These are phyloP conservation scores for Geoglossum cookeanum DNA, from an alignment of 2,329 filamentous ascomycete species.

Conservation along the genomic window DNA sequence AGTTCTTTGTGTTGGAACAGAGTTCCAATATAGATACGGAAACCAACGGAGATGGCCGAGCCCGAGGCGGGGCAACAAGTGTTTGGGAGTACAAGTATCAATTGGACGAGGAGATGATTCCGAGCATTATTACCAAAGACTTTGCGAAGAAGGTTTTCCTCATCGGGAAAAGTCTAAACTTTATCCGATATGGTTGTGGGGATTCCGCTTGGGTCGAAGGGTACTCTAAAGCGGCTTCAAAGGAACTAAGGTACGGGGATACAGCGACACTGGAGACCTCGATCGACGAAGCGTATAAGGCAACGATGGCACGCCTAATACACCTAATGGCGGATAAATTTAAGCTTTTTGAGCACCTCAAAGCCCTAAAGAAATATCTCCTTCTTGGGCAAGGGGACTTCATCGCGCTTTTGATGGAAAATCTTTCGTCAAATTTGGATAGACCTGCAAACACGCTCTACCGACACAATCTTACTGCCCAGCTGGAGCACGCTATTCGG, in stretches of 20 bases:
- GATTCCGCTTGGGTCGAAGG: constrained; percentile 91
- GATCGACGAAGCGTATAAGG: constrained; percentile 95
- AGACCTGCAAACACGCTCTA: constrained; percentile 94
- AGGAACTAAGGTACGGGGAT: constrained; percentile 81
- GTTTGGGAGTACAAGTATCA: constrained; percentile 98
- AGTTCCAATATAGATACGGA: constrained; percentile 24
- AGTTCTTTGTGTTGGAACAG: constrained; percentile 89
- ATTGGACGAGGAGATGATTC: constrained; percentile 67
- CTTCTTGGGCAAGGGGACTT: constrained; percentile 93
- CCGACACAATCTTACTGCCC: constrained; percentile 89
- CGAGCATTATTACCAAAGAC: constrained; percentile 78
- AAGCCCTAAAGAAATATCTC: constrained; percentile 85
- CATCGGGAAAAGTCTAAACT: constrained; percentile 95
- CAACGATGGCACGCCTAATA: constrained; percentile 88
- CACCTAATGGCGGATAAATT: constrained; percentile 91
- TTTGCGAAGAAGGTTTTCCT: constrained; percentile 94
- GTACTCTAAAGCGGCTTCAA: constrained; percentile 83
- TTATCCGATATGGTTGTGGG: constrained; percentile 86
- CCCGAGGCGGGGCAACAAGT: constrained; percentile 47
- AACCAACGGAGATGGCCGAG: constrained; percentile 20
- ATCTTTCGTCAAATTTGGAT: constrained; percentile 77
- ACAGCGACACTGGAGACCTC: constrained; percentile 78
- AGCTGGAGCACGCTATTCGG: constrained; percentile 89
- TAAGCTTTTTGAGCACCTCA: constrained; percentile 78
- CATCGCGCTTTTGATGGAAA: constrained; percentile 93